phyloP scores from a whole-genome alignment of 202 grass and related monocot genomes.

The Panicum hallii region DNA sequence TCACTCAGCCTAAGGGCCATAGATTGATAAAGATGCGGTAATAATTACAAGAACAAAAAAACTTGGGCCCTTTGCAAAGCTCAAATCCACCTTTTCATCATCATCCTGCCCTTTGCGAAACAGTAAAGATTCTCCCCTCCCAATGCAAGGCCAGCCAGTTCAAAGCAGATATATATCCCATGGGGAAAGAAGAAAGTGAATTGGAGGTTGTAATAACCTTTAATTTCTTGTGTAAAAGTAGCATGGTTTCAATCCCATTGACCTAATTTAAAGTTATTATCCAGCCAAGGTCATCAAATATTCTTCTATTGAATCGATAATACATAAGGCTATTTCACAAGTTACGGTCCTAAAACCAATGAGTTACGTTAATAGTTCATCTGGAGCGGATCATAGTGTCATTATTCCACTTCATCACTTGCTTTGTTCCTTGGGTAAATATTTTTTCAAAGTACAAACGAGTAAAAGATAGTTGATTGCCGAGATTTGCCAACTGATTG shows the following conservation, averaged over 20 bases:
- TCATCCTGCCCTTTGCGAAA: constrained; percentile 56
- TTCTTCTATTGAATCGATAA: not conserved
- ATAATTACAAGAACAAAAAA: constrained; percentile 69
- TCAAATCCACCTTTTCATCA: constrained; percentile 62
- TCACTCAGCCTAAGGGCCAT: constrained; percentile 42
- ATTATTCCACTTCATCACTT: not conserved
- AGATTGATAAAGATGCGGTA: constrained; percentile 64
- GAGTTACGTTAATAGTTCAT: not conserved
- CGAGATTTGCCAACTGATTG: constrained; percentile 45
- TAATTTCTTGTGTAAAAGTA: not conserved
- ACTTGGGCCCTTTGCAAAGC: constrained; percentile 67
- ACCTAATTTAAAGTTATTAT: not conserved
- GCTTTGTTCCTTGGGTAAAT: not conserved
- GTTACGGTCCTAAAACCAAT: not conserved
- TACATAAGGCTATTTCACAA: too few species aligned
- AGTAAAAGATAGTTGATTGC: constrained; percentile 8
- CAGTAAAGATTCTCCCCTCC: constrained; percentile 63
- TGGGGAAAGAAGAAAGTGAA: too few species aligned
- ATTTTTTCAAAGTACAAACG: not conserved
- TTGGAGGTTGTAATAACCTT: not conserved
- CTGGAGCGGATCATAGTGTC: not conserved
- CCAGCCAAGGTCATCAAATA: not conserved
- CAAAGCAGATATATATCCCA: not conserved
- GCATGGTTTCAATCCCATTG: not conserved
- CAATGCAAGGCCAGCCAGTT: constrained; percentile 40